These are phyloP conservation scores for Prillingera fragicola DNA, from an alignment of 1,284 basidiomycete genomes.

Conservation along the genomic window DNA sequence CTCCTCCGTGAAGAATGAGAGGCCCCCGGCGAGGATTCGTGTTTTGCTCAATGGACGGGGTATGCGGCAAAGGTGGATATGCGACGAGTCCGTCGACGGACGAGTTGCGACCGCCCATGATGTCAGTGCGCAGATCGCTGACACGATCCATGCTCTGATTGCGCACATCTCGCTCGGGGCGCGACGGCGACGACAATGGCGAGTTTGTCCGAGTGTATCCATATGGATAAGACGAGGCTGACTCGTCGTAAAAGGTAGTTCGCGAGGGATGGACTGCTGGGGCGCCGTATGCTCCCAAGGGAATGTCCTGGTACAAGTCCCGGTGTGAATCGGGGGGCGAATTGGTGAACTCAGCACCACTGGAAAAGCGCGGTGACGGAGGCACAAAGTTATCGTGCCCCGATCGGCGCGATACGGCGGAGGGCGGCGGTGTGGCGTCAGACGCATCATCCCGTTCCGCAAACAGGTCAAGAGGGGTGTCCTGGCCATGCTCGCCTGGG, in stretches of 20 bases:
- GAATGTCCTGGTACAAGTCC: background rate
- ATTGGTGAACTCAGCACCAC: background rate
- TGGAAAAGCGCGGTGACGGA: no score
- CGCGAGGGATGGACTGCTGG: slow-evolving; percentile 1
- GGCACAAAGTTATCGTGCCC: no score
- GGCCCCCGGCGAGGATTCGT: slow-evolving; percentile 13
- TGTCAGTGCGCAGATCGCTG: slow-evolving; percentile 11
- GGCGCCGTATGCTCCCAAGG: background rate
- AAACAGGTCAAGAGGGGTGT: slow-evolving; percentile 24
- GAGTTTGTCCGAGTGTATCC: background rate
- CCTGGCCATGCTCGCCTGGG: background rate
- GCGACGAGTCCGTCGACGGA: slow-evolving; percentile 26
- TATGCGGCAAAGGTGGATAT: slow-evolving; percentile 7
- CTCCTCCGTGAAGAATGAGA: slow-evolving; percentile 26
- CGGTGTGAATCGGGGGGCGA: background rate
- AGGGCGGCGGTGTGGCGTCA: no score
- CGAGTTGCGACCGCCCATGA: slow-evolving; percentile 16
- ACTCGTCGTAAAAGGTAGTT: background rate
- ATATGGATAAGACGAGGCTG: background rate
- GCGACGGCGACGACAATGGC: background rate
- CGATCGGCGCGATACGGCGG: no score
- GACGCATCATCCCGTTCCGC: slow-evolving; percentile 1
- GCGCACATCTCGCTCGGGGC: background rate
- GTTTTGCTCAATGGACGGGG: background rate
- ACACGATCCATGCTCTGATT: slow-evolving; percentile 1